Evolutionary conservation across 2,329 filamentous ascomycete species (phyloP), one percentile per base, ranked within the genome.

Genomic region (Xylariales sp.): DNA sequence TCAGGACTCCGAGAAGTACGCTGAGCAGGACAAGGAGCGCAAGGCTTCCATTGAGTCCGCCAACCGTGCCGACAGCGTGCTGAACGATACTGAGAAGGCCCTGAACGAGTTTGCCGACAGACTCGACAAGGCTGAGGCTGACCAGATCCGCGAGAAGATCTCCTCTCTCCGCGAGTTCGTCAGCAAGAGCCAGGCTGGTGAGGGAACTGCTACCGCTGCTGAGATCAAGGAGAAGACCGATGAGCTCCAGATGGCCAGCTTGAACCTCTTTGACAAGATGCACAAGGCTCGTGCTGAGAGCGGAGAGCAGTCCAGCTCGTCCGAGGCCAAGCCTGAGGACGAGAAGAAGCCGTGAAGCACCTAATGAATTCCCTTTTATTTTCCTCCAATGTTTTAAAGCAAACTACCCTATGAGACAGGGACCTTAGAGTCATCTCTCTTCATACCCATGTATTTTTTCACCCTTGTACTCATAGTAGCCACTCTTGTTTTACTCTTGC

Each of bases 181-280:
- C 55, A 82, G 83, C 72, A 90, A 95, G 83, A 94, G 81, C 78
- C 91, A 96, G 75, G 80, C 88, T 56, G 91, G 91, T 49, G 93
- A 98, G 75, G 82, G 83, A 58, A 80, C 74, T 46, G 81, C 86
- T 57, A 94, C 88, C 44, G 86, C 90, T 36, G 86, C 87, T 50
- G 87, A 97, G 70, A 84, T 98, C 69, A 97, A 97, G 86, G 81
- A 88, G 74, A 96, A 96, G 88, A 94, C 88, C 57, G 93, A 97
- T 52, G 91, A 96, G 70, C 86, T 98, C 61, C 93, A 97, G 75
- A 87, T 85, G 65, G 88, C 91, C 53, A 91, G 85, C 69, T 76
- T 98, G 70, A 95, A 87, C 72, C 83, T 97, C 59, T 97, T 98
- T 67, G 93, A 97, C 76, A 96, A 97, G 85, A 95, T 98, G 88